Conservation (phyloP, 2,329 filamentous ascomycete species). For the Lachnellula cervina region DNA sequence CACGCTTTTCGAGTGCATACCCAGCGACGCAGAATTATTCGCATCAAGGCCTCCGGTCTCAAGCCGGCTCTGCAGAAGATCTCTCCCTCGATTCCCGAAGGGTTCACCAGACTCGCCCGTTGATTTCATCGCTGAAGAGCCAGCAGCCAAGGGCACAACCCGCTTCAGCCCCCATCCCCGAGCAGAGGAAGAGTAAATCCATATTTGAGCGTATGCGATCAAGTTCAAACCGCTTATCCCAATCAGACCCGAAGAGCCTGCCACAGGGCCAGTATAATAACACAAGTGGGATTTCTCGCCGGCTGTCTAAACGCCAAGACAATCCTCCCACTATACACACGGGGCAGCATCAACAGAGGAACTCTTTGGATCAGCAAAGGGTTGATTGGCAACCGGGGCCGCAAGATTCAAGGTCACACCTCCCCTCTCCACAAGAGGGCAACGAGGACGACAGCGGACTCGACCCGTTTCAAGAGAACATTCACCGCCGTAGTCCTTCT, state of each 20-base stretch:
- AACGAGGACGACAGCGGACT: constrained; percentile 24
- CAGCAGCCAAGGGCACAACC: constrained; percentile 16
- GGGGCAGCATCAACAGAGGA: constrained; percentile 34
- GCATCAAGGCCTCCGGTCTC: constrained; percentile 12
- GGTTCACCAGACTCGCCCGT: too few species aligned
- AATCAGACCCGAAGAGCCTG: constrained; percentile 6
- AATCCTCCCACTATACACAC: constrained; percentile 40
- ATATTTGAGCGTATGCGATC: constrained; percentile 30
- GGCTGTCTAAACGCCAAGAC: constrained; percentile 54
- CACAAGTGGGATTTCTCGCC: constrained; percentile 44
- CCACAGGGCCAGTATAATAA: constrained; percentile 40
- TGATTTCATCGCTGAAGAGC: too few species aligned
- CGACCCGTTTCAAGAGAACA: constrained; percentile 23
- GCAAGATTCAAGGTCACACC: constrained; percentile 23
- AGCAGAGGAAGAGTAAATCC: constrained; percentile 28
- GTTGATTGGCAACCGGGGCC: constrained; percentile 31
- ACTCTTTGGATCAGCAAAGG: constrained; percentile 37
- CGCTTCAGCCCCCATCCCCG: constrained; percentile 17
- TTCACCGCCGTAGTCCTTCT: constrained; percentile 5
- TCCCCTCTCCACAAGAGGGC: constrained; percentile 29
- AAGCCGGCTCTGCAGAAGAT: constrained; percentile 26
- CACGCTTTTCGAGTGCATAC: constrained; percentile 22
- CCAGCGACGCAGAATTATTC: constrained; percentile 12
- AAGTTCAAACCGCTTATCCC: constrained; percentile 24
- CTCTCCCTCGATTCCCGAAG: constrained; percentile 20